Base-by-base conservation (phyloP, 139 green algal species). In the Picochlorum costavermella region DNA sequence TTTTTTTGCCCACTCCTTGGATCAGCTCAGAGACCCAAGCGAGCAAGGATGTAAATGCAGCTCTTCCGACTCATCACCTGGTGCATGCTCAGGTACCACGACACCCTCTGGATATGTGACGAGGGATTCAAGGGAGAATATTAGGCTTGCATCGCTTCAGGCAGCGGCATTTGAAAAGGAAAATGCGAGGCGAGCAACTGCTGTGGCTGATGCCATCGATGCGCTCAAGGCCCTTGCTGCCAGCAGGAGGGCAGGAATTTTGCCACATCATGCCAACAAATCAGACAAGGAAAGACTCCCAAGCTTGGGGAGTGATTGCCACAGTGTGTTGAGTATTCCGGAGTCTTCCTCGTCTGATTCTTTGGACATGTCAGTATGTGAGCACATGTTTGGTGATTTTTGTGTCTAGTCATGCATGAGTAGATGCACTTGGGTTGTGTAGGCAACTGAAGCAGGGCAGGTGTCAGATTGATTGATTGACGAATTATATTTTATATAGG, bases 1-100 rank as follows among this genome's bases (percentile, higher is more conserved):
- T 80, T 98, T 98, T 78, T 98, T 98, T 72, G 92, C 92, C 2
- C 92, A 98, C 75, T 73, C 71, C 2, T 75, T 89, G 59, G 50
- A 58, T 11, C 83, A 98, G 81, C 73, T 97, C 16, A 73, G 90
- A 3, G 79, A 81, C 48, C 75, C 73, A 25, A n/a, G 14, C n/a
- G 46, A 28, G 46, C 10, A 53, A 53, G n/a, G 46, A 20, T 23
- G n/a, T 53, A 53, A 23, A 53, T 53, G n/a, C 46, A 53, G 16
- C 14, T 53, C n/a, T 20, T 11, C 17, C 2, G 46, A 53, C 17
- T 23, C 16, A 53, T 53, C n/a, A 2, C 17, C 46, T 28, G 16
- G 46, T 20, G 17, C 20, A 2, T 53, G 46, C 46, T 53, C 46
- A 23, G n/a, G 17, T 9, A 53, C 46, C 16, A 53, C 16, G 16